phyloP scores from a whole-genome alignment of 768 basidiomycete species.

The Mrakia frigida region DNA sequence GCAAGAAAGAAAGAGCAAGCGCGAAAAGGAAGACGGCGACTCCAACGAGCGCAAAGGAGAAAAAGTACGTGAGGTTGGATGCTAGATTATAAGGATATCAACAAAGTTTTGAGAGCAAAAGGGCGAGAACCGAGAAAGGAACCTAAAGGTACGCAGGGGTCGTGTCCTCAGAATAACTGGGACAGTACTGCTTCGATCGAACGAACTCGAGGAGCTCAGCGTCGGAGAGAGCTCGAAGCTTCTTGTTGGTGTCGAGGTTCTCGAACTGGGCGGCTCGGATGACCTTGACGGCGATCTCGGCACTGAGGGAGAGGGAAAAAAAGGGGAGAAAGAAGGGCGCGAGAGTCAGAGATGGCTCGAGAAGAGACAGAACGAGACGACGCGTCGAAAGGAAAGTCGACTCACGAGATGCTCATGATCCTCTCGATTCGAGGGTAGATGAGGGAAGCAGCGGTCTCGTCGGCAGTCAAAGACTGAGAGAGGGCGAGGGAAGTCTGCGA shows the following conservation, averaged over 20 bases:
- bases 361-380: not conserved
- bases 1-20: too few relatives aligned
- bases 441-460: conserved; percentile 62
- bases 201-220: conserved; percentile 35
- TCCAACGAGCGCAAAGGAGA: too few relatives aligned
- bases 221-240: conserved; percentile 33
- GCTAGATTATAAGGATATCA: too few relatives aligned
- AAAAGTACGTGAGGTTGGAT: too few relatives aligned
- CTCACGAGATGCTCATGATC: conserved; percentile 38
- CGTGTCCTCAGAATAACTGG: conserved; percentile 3
- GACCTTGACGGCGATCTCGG: conserved; percentile 64
- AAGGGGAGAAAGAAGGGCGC: not conserved
- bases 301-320: conserved; percentile 34
- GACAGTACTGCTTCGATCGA: conserved; percentile 35
- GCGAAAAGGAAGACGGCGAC: too few relatives aligned
- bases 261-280: conserved; percentile 75
- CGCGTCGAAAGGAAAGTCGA: not conserved
- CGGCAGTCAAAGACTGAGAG: conserved; percentile 62
- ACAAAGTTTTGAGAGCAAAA: too few relatives aligned
- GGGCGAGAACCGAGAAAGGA: conserved; percentile 11
- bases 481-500: conserved; percentile 50
- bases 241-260: conserved; percentile 41
- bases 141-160: not conserved
- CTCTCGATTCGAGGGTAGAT: conserved; percentile 80
- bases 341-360: not conserved